Evolutionary conservation across 1,284 basidiomycete species (phyloP).

Genomic region (Mycena citricolor): DNA sequence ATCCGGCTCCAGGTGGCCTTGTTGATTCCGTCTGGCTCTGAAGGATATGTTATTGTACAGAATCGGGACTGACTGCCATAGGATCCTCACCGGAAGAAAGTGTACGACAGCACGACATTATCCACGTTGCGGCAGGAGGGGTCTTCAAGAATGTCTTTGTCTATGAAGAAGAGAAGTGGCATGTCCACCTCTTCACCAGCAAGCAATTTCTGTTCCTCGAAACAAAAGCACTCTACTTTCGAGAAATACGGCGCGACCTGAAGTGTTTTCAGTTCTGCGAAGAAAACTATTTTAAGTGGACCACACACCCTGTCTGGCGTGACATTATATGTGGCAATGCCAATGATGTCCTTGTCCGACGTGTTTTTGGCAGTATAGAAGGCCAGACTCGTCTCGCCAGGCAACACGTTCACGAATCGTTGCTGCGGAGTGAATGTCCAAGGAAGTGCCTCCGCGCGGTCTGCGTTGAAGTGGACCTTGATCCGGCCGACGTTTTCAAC

Average conservation of each 20-base stretch:
- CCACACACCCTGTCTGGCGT: conserved; percentile 81
- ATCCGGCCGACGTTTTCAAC: conserved; percentile 73
- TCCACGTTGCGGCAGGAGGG: conserved; percentile 83
- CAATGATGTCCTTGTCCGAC: conserved; percentile 87
- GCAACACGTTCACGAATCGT: conserved; percentile 86
- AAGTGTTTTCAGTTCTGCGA: too few species aligned
- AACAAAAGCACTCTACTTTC: conserved; percentile 99
- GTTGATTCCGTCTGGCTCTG: conserved; percentile 78
- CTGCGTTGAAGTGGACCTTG: conserved; percentile 95
- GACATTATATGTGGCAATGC: conserved; percentile 98
- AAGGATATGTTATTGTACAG: conserved; percentile 4
- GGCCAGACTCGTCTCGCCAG: conserved; percentile 94
- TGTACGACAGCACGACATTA: conserved; percentile 94
- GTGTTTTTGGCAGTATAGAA: conserved; percentile 96
- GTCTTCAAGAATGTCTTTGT: conserved; percentile 94
- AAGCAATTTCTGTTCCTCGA: conserved; percentile 95
- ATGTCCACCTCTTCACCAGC: conserved; percentile 98
- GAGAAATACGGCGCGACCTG: conserved; percentile 98
- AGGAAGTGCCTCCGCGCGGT: conserved; percentile 84
- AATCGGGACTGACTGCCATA: neutral
- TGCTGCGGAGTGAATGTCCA: conserved; percentile 95
- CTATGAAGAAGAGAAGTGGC: conserved; percentile 98
- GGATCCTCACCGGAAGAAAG: conserved; percentile 84
- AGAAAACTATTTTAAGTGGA: neutral
- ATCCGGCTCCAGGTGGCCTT: conserved; percentile 84